These are phyloP conservation scores for Moringa oleifera DNA, from an alignment of 345 rosid species.

Conservation along the genomic window DNA sequence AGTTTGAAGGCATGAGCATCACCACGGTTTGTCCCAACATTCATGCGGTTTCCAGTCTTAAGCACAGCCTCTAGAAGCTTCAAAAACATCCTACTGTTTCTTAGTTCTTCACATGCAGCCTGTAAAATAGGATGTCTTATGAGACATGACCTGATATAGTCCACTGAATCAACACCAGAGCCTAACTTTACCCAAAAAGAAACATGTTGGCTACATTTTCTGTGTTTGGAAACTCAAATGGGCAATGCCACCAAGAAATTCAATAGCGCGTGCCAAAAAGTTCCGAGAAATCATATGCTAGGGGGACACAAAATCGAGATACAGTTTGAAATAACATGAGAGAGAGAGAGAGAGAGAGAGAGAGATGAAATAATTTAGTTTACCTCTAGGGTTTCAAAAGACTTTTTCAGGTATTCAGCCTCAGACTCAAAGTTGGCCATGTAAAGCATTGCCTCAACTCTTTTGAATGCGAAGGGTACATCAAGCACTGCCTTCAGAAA, in stretches of 20 bases:
- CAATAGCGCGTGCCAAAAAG: not conserved
- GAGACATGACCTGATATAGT: not conserved
- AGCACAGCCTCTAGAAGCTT: conserved; percentile 94
- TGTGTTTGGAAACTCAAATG: not conserved
- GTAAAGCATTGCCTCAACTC: conserved; percentile 86
- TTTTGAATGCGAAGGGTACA: conserved; percentile 88
- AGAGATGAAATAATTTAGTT: conserved; percentile 1
- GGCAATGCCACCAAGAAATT: not conserved
- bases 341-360: not conserved
- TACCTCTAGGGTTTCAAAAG: conserved; percentile 94
- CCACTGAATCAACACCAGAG: not conserved
- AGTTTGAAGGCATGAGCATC: conserved; percentile 99
- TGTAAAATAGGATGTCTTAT: conserved; percentile 22
- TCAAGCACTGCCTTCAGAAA: conserved; percentile 83
- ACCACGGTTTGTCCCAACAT: conserved; percentile 95
- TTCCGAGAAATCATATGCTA: too few species aligned
- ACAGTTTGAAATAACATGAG: not conserved
- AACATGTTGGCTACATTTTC: not conserved
- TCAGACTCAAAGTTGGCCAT: conserved; percentile 86
- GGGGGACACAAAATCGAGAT: too few species aligned
- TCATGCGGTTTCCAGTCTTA: conserved; percentile 99
- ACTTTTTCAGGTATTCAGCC: conserved; percentile 74
- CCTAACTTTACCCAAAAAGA: conserved; percentile 1
- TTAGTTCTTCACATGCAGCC: conserved; percentile 94
- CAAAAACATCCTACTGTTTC: conserved; percentile 84